Percentiles rank a stretch among this genome's conserved stretches.
phyloP scores from a whole-genome alignment of 176 grass and related monocot species.

The Rhynchospora breviuscula region DNA sequence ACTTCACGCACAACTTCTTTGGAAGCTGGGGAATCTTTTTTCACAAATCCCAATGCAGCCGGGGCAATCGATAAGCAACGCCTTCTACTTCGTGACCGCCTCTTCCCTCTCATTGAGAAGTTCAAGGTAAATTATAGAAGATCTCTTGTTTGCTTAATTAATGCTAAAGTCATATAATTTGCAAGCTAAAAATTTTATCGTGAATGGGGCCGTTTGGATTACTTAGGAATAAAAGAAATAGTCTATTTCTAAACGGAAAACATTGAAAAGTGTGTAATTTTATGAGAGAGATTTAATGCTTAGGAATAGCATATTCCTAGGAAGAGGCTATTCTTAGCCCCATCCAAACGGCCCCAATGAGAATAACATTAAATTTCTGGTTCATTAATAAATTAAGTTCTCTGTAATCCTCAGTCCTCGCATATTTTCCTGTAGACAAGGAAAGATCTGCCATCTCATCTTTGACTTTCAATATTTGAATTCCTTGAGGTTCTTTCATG shows the following conservation, averaged over 20 bases:
- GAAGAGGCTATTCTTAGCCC: no score
- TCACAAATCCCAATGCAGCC: slow-evolving; percentile 32
- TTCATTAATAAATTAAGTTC: not conserved
- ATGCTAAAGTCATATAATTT: not conserved
- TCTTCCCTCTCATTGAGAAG: slow-evolving; percentile 56
- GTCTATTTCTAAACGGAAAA: no score
- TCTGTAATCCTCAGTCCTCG: not conserved
- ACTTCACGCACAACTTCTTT: slow-evolving; percentile 20
- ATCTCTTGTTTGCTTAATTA: not conserved
- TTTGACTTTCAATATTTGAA: not conserved
- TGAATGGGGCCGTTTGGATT: no score
- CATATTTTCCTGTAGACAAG: not conserved
- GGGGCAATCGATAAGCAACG: slow-evolving; percentile 37
- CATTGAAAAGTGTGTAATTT: no score
- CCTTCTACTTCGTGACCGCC: slow-evolving; percentile 44
- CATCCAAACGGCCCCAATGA: not conserved
- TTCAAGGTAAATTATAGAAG: slow-evolving; percentile 30
- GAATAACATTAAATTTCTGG: not conserved
- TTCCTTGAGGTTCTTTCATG: not conserved
- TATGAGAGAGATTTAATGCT: no score
- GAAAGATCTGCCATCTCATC: not conserved
- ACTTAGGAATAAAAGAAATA: no score
- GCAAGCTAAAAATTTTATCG: not conserved
- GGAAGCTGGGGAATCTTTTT: slow-evolving; percentile 30
- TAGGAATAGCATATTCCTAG: no score